Conservation (phyloP, 345 rosid genomes). For the Lagerstroemia speciosa region DNA sequence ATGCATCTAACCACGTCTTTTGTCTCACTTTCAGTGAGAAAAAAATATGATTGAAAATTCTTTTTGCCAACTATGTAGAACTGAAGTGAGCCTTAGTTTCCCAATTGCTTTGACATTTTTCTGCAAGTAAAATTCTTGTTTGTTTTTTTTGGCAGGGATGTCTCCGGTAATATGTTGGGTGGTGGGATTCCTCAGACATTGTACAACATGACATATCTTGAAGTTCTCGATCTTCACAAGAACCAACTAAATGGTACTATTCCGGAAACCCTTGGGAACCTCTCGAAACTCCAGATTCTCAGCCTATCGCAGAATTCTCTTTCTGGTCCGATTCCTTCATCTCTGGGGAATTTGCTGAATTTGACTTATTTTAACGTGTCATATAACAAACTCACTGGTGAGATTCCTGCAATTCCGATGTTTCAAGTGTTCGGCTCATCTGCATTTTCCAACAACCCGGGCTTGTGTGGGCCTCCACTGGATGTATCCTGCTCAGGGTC, state of each 20-base stretch:
- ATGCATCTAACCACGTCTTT: neutral
- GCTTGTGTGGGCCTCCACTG: constrained; percentile 77
- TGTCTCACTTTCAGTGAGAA: neutral
- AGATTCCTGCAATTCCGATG: constrained; percentile 41
- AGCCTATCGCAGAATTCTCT: constrained; percentile 66
- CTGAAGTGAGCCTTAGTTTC: neutral
- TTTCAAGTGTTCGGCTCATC: constrained; percentile 55
- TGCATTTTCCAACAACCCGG: constrained; percentile 61
- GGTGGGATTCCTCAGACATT: constrained; percentile 60
- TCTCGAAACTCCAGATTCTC: constrained; percentile 44
- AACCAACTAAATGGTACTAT: constrained; percentile 65
- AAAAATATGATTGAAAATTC: constrained; percentile 1
- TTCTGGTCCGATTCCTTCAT: constrained; percentile 62
- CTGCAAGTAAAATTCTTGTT: neutral
- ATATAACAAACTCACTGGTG: constrained; percentile 67
- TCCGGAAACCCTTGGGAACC: constrained; percentile 48
- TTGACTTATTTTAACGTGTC: constrained; percentile 59
- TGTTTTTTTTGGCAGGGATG: constrained; percentile 62
- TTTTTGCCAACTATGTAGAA: neutral
- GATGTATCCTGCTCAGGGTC: constrained; percentile 38
- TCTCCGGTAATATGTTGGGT: constrained; percentile 61
- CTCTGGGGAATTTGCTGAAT: constrained; percentile 47
- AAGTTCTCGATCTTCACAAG: constrained; percentile 64
- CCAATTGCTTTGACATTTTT: neutral
- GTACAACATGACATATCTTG: constrained; percentile 55